A percentile compares a stretch with the other conserved stretches of the same genome.
Evolutionary conservation across 192 early-diverging fungal species (phyloP).

Genomic region (Coemansia sp.): DNA sequence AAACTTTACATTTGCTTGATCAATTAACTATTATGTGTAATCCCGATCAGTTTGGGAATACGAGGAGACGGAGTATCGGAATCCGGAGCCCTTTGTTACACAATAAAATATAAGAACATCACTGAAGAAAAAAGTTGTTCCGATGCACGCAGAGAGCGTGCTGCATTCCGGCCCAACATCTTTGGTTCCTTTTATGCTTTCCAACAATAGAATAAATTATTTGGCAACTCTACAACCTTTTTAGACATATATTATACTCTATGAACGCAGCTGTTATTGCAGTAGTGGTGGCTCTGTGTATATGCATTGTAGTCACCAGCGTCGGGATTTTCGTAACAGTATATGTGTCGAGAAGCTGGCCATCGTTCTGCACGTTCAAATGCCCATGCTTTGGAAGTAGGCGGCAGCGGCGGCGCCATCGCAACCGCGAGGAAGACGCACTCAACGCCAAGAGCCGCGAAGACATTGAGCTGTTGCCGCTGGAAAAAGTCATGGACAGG

Average conservation of each 20-base stretch:
- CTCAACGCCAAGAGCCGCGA: constrained; percentile 15
- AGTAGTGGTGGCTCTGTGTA: constrained; percentile 28
- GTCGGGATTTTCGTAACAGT: constrained; percentile 16
- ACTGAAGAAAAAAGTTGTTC: too few relatives aligned
- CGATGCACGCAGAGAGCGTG: too few relatives aligned
- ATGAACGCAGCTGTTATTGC: constrained; percentile 27
- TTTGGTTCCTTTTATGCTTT: not conserved
- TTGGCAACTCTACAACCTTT: not conserved
- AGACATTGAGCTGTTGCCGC: constrained; percentile 26
- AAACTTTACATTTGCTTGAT: not conserved
- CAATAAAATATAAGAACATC: not conserved
- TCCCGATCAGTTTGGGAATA: not conserved
- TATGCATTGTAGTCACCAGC: constrained; percentile 15
- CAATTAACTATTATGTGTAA: not conserved
- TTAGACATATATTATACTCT: not conserved
- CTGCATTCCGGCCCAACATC: too few relatives aligned
- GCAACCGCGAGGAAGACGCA: constrained; percentile 2
- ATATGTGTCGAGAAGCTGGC: constrained; percentile 6
- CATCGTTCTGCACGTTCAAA: constrained; percentile 8
- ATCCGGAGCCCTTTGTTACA: not conserved
- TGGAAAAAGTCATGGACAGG: constrained; percentile 28
- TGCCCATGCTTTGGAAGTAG: not conserved
- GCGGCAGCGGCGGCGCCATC: constrained; percentile 4
- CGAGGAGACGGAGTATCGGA: not conserved
- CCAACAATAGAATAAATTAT: not conserved